Conservation (phyloP, 164 flowering plant species). For the Litsea cubeba region DNA sequence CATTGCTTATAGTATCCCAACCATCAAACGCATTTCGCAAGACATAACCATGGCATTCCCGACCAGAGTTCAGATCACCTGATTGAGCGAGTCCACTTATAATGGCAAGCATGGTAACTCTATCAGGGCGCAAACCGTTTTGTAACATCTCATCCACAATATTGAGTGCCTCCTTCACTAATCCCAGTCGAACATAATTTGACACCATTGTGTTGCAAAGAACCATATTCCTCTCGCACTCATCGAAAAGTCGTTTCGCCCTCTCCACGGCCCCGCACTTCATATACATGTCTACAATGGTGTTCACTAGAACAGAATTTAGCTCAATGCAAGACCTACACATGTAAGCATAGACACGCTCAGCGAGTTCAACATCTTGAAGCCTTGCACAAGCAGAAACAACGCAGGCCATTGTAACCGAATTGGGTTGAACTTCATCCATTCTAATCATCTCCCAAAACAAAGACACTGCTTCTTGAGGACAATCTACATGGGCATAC, state of each 20-base stretch:
- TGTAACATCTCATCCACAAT: slow-evolving; percentile 38
- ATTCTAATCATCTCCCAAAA: slow-evolving; percentile 45
- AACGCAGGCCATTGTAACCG: slow-evolving; percentile 53
- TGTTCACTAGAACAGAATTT: slow-evolving; percentile 41
- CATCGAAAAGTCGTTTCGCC: slow-evolving; percentile 40
- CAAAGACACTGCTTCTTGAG: slow-evolving; percentile 45
- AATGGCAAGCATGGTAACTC: slow-evolving; percentile 42
- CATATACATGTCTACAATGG: slow-evolving; percentile 62
- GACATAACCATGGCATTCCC: slow-evolving; percentile 35
- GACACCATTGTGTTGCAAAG: slow-evolving; percentile 52
- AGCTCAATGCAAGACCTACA: slow-evolving; percentile 22
- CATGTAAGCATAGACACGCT: slow-evolving; percentile 32
- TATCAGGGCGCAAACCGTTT: slow-evolving; percentile 36
- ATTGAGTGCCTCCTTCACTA: slow-evolving; percentile 37
- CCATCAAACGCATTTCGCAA: slow-evolving; percentile 38
- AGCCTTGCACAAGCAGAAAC: slow-evolving; percentile 59
- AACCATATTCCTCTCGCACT: slow-evolving; percentile 41
- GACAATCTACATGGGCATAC: slow-evolving; percentile 24
- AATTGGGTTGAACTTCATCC: slow-evolving; percentile 36
- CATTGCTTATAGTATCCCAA: slow-evolving; percentile 41
- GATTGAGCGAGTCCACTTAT: slow-evolving; percentile 40
- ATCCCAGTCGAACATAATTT: slow-evolving; percentile 38
- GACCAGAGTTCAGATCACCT: slow-evolving; percentile 31
- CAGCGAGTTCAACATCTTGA: slow-evolving; percentile 39
- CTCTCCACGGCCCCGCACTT: slow-evolving; percentile 43